Evolutionary conservation across 1,139 yeast genomes (phyloP), one percentile per base, ranked within the genome.

Genomic region (Candida dubliniensis): DNA sequence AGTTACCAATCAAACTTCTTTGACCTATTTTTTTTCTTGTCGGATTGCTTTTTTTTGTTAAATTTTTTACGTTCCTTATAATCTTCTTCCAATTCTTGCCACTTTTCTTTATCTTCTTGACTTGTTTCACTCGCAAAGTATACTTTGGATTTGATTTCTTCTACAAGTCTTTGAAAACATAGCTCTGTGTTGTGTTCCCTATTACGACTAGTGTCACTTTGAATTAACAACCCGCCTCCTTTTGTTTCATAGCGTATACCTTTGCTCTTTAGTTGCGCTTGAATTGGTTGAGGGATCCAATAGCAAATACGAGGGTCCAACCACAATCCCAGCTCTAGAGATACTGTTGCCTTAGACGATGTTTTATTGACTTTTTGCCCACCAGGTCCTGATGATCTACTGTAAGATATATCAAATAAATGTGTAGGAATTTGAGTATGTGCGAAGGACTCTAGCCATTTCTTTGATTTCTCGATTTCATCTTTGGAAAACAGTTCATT

Each of bases 341-440:
- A 68, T 10, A 91, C 62, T 0, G 93, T 81, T 3, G 95, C 96
- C 57, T 90, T 90, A 2, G 93, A 80, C 11, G 82, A 82, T 0
- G 89, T 79, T 50, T 89, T 91, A 61, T 91, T 91, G 12, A 91
- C 97, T 58, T 91, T 87, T 56, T 91, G 98, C 0, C 98, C 98
- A 0, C 98, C 98, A 0, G 96, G 91, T 0, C 98, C 98, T 10
- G 96, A 84, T 0, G 96, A 78, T 48, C 96, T 67, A 42, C 88
- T 80, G 61, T 71, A 90, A 0, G 80, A 61, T 2, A 83, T 64
- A 1, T 68, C 65, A 56, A 87, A 87, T 15, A 67, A 57, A 27
- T 63, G 57, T 9, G 65, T 59, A 0, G 93, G 95, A 1, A 86
- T 67, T 4, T 63, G 53, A 0, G 54, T 38, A 1, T 60, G 52